Evolutionary conservation across 1,284 basidiomycete genomes (phyloP), one percentile per base, ranked within the genome.

Genomic region (Tetrapyrgos nigripes): DNA sequence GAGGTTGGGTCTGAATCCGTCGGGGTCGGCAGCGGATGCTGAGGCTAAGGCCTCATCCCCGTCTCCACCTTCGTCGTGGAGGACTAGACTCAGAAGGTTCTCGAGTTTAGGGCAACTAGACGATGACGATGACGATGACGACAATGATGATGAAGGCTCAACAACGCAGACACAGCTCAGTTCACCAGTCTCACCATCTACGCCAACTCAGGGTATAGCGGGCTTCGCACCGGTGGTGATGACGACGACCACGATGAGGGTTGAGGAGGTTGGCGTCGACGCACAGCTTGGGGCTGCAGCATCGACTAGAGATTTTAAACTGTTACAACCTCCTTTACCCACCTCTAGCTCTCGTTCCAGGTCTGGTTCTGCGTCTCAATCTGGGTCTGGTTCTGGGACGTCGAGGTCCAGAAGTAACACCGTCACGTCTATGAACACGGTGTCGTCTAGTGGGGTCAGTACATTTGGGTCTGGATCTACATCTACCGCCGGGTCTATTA

Each of bases 161-260:
- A 53, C 31, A 57, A 53, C 37, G 53, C 0, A 24, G 62, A 57
- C 29, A 24, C 48, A 48, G 50, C 46, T 27, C 21, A 37, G 43
- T 24, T 40, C 50, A 57, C 58, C 33, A 44, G 23, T n/a, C n/a
- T n/a, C 46, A 61, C 62, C 43, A 11, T 58, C 59, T 29, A 59
- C 43, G 19, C 37, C 37, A 60, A 55, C 45, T 62, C n/a, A n/a
- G n/a, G n/a, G n/a, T 62, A 63, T 33, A 62, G 19, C 8, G 57
- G 35, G 53, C 4, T 40, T 40, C 17, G 37, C 37, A 17, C 37
- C 37, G 13, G 17, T 40, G 37, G 37, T 40, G 6, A 40, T 40
- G 37, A 40, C 37, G 37, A 40, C 37, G 6, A 40, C 37, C 4
- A 40, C 37, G 37, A 40, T n/a, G 37, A 40, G 8, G 17, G 37